Percentiles rank a stretch among this genome's conserved stretches.
Conservation (phyloP, 495 filamentous ascomycete species). For the Penicillium paradoxum region DNA sequence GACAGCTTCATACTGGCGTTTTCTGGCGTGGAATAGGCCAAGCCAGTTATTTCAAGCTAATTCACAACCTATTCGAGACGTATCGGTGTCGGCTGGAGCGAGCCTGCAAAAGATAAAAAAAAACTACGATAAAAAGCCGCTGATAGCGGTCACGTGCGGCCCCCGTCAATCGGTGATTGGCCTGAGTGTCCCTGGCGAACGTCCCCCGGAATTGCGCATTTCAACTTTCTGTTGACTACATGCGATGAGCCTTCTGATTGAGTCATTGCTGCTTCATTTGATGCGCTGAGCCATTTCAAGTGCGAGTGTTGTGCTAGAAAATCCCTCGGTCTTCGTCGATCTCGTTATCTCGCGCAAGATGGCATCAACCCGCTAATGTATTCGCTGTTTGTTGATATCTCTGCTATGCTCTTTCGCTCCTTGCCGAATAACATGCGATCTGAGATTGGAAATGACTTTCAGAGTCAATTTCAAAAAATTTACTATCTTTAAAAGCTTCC, state of each 20-base stretch:
- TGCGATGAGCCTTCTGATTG: neutral
- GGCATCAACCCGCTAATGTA: slow-evolving; percentile 22
- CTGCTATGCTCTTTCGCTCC: slow-evolving; percentile 5
- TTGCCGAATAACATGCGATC: slow-evolving; percentile 7
- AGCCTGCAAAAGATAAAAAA: slow-evolving; percentile 35
- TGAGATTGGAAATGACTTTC: slow-evolving; percentile 37
- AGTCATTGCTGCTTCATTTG: neutral
- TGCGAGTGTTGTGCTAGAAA: neutral
- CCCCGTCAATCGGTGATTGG: slow-evolving; percentile 20
- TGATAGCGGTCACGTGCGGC: slow-evolving; percentile 36
- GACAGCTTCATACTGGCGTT: slow-evolving; percentile 75
- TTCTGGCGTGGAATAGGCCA: slow-evolving; percentile 30
- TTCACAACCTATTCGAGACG: neutral
- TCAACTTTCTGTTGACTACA: slow-evolving; percentile 8
- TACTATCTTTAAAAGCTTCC: slow-evolving; percentile 27
- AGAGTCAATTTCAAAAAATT: slow-evolving; percentile 21
- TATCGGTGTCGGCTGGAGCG: slow-evolving; percentile 12
- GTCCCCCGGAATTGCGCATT: slow-evolving; percentile 24
- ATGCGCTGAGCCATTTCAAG: neutral
- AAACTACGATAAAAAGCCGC: slow-evolving; percentile 39
- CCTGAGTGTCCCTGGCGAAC: slow-evolving; percentile 24
- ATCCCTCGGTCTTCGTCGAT: neutral
- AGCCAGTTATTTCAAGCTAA: slow-evolving; percentile 1
- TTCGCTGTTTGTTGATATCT: slow-evolving; percentile 8
- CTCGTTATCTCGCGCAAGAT: slow-evolving; percentile 13